These are phyloP conservation scores for Henningerozyma blattae DNA, from an alignment of 805 yeast species.

Conservation along the genomic window DNA sequence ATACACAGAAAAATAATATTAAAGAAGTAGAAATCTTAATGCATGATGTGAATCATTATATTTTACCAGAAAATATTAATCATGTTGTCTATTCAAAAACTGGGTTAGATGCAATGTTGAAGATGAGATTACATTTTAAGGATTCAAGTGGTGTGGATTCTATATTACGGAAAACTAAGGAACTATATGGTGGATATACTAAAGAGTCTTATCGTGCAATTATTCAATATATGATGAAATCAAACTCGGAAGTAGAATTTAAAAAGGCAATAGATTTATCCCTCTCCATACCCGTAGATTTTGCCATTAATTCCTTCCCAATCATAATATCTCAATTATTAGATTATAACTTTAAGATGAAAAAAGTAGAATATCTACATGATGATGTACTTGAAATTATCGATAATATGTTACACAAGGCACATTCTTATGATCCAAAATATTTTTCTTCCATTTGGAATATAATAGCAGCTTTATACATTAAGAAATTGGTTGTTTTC, in stretches of 20 bases:
- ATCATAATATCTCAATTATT: slow-evolving; percentile 11
- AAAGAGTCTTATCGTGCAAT: slow-evolving; percentile 14
- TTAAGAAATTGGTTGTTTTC: slow-evolving; percentile 9
- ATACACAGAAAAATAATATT: slow-evolving; percentile 7
- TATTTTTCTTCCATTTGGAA: slow-evolving; percentile 15
- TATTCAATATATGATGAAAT: slow-evolving; percentile 9
- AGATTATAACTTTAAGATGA: slow-evolving; percentile 8
- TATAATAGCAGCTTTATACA: slow-evolving; percentile 14
- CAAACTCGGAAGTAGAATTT: slow-evolving; percentile 8
- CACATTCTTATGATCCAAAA: slow-evolving; percentile 12
- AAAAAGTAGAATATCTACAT: slow-evolving; percentile 1
- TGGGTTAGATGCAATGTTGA: slow-evolving; percentile 13
- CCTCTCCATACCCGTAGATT: slow-evolving; percentile 7
- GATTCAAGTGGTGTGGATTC: slow-evolving; percentile 20
- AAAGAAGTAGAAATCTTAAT: slow-evolving; percentile 10
- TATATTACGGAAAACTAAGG: slow-evolving; percentile 13
- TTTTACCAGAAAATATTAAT: slow-evolving; percentile 9
- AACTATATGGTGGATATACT: slow-evolving; percentile 10
- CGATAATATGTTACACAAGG: slow-evolving; percentile 11
- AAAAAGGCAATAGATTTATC: slow-evolving; percentile 13
- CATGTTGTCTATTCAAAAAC: slow-evolving; percentile 11
- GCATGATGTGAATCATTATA: slow-evolving; percentile 10
- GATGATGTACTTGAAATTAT: slow-evolving; percentile 7
- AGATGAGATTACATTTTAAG: slow-evolving; percentile 18
- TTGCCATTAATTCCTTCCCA: slow-evolving; percentile 10